Evolutionary conservation across 352 stramenopile species (phyloP).

Genomic region (Globisporangium paddicum): DNA sequence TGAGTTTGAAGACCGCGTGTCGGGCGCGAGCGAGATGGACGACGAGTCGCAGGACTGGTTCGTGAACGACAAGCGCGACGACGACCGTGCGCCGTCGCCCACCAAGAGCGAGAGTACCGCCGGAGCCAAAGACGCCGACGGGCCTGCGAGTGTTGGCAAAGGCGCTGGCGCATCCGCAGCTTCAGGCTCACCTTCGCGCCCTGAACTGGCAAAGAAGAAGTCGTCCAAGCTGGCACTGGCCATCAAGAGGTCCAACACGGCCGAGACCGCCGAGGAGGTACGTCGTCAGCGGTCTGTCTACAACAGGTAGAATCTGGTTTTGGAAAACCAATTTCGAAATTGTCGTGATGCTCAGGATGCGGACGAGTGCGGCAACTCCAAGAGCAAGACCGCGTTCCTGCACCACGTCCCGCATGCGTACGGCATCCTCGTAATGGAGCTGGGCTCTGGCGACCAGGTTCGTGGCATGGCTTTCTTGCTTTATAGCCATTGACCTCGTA

Average conservation of each 20-base stretch:
- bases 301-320: neutral
- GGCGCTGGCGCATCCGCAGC: neutral
- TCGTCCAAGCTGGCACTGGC: slow-evolving; percentile 15
- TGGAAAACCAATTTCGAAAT: neutral
- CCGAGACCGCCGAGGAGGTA: slow-evolving; percentile 18
- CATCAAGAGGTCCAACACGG: slow-evolving; percentile 17
- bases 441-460: slow-evolving; percentile 38
- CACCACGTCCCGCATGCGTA: slow-evolving; percentile 46
- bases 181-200: neutral
- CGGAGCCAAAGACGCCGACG: slow-evolving; percentile 3
- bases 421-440: slow-evolving; percentile 72
- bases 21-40: slow-evolving; percentile 34
- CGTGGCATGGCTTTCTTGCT: neutral
- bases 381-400: slow-evolving; percentile 51
- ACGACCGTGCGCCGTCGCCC: slow-evolving; percentile 19
- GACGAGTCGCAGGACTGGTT: slow-evolving; percentile 79
- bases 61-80: slow-evolving; percentile 58
- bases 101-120: slow-evolving; percentile 21
- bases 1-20: slow-evolving; percentile 65
- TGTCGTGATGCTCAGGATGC: neutral
- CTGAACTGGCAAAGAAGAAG: slow-evolving; percentile 4
- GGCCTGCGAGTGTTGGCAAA: neutral
- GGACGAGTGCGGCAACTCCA: slow-evolving; percentile 30
- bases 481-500: neutral
- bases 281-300: no score